phyloP scores from a whole-genome alignment of 768 basidiomycete species.

The Sporobolomyces pararoseus region DNA sequence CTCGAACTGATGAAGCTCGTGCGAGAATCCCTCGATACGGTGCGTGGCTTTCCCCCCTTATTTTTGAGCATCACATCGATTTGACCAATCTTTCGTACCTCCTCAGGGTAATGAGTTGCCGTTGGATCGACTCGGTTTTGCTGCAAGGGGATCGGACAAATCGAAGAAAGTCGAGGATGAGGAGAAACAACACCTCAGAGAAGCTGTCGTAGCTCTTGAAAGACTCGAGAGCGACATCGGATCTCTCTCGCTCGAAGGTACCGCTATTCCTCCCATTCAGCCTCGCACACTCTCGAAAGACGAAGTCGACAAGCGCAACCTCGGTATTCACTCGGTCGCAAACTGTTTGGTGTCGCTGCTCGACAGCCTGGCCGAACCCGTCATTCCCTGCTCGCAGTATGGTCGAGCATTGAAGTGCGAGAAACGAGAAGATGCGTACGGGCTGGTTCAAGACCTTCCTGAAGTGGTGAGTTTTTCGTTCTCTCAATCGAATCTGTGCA shows the following conservation, averaged over 20 bases:
- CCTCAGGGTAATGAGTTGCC: conserved; percentile 17
- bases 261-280: background rate
- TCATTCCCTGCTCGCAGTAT: conserved; percentile 17
- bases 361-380: conserved; percentile 24
- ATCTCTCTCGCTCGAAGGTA: conserved; percentile 7
- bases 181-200: conserved; percentile 17
- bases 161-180: background rate
- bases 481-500: too few species aligned
- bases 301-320: background rate
- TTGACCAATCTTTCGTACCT: too few species aligned
- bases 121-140: background rate
- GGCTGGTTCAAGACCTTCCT: conserved; percentile 15
- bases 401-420: conserved; percentile 7
- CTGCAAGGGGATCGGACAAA: background rate
- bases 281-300: background rate
- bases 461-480: conserved; percentile 28
- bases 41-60: background rate
- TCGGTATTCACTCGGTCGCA: conserved; percentile 19
- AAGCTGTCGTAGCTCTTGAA: conserved; percentile 21
- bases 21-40: conserved; percentile 29
- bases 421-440: conserved; percentile 26
- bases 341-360: conserved; percentile 4
- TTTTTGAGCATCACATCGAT: background rate
- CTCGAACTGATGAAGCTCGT: background rate
- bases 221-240: conserved; percentile 35